Evolutionary conservation across 2,329 filamentous ascomycete species (phyloP).

Genomic region (Aspergillus sergii): DNA sequence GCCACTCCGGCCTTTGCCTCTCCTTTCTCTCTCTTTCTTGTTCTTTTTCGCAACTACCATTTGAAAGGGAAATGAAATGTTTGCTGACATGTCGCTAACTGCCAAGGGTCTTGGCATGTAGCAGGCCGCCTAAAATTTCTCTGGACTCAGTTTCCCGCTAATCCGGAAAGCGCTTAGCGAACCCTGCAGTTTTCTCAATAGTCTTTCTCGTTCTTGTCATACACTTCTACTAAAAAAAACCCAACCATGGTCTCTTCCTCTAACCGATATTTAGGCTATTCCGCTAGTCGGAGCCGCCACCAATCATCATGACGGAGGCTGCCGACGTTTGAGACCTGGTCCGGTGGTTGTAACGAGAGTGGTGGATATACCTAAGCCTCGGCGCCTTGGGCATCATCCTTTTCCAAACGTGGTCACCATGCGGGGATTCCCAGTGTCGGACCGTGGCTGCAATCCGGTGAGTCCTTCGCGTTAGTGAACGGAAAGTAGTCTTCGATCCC

Average conservation of each 20-base stretch:
- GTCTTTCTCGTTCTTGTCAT: neutral
- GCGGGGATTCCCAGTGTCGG: neutral
- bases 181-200: neutral
- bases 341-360: neutral
- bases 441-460: neutral
- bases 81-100: neutral
- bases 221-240: neutral
- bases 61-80: neutral
- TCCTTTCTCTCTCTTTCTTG: neutral
- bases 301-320: neutral
- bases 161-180: neutral
- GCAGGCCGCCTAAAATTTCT: neutral
- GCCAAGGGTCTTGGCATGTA: neutral
- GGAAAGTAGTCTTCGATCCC: neutral
- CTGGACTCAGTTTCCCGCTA: neutral
- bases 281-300: neutral
- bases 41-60: neutral
- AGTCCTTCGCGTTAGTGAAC: constrained; percentile 2
- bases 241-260: neutral
- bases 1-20: too few species aligned
- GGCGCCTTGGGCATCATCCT: neutral
- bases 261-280: neutral
- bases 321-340: neutral
- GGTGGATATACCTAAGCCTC: neutral
- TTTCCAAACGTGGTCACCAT: neutral